These are phyloP conservation scores for Chlorencoelia australis DNA, from an alignment of 2,329 filamentous ascomycete genomes.

Conservation along the genomic window DNA sequence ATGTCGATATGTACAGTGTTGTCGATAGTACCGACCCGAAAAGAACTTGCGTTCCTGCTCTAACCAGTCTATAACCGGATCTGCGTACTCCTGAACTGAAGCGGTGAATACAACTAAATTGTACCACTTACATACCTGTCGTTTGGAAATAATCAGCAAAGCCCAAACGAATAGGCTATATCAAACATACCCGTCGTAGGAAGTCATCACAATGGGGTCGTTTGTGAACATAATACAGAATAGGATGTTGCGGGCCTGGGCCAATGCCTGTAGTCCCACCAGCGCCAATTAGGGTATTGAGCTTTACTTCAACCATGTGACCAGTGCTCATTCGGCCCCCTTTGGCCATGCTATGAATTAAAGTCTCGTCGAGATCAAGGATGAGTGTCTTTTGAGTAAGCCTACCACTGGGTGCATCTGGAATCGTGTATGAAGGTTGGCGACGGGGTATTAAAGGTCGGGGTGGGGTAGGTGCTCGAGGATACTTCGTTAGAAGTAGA, in stretches of 20 bases:
- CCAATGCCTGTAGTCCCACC: constrained; percentile 58
- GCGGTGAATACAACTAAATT: constrained; percentile 95
- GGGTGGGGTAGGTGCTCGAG: constrained; percentile 79
- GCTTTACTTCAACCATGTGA: constrained; percentile 96
- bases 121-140: constrained; percentile 91
- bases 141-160: constrained; percentile 18
- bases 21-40: constrained; percentile 83
- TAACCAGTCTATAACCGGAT: constrained; percentile 97
- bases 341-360: constrained; percentile 97
- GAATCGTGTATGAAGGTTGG: constrained; percentile 71
- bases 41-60: constrained; percentile 97
- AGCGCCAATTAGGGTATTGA: constrained; percentile 61
- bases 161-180: neutral
- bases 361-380: constrained; percentile 88
- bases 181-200: constrained; percentile 59
- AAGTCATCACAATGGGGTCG: constrained; percentile 96
- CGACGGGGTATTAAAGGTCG: constrained; percentile 81
- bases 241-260: constrained; percentile 85
- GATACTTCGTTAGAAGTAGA: constrained; percentile 72
- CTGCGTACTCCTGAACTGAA: constrained; percentile 95
- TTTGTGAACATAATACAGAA: constrained; percentile 98
- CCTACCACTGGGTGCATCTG: constrained; percentile 37
- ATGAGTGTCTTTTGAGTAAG: constrained; percentile 85
- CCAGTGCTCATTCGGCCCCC: constrained; percentile 91
- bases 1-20: constrained; percentile 92